Conservation (phyloP, 805 yeast species). For the Starmera caribaea region DNA sequence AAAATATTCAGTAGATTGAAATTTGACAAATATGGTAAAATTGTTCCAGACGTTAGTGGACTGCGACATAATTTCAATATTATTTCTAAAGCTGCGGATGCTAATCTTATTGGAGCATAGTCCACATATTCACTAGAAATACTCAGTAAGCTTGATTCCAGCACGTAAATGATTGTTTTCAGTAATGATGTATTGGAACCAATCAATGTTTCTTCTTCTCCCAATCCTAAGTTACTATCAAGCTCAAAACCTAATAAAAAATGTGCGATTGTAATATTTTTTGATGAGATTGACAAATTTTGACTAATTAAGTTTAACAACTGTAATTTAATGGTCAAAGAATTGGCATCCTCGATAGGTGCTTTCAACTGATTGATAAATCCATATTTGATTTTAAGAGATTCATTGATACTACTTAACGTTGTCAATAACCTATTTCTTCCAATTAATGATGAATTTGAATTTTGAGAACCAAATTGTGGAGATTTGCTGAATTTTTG, state of each 20-base stretch:
- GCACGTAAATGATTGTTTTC: slow-evolving; percentile 37
- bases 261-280: slow-evolving; percentile 52
- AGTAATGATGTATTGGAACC: slow-evolving; percentile 47
- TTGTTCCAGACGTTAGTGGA: slow-evolving; percentile 39
- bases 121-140: slow-evolving; percentile 32
- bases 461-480: slow-evolving; percentile 29
- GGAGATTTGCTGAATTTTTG: slow-evolving; percentile 37
- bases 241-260: slow-evolving; percentile 68
- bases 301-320: slow-evolving; percentile 48
- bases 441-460: slow-evolving; percentile 27
- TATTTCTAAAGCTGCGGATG: slow-evolving; percentile 50
- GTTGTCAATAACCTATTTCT: slow-evolving; percentile 60
- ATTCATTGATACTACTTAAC: slow-evolving; percentile 69
- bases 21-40: slow-evolving; percentile 45
- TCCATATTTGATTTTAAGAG: slow-evolving; percentile 60
- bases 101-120: slow-evolving; percentile 48
- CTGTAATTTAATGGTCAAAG: slow-evolving; percentile 41
- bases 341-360: slow-evolving; percentile 26
- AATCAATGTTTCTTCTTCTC: slow-evolving; percentile 40
- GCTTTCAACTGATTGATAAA: slow-evolving; percentile 55
- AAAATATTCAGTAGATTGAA: slow-evolving; percentile 41
- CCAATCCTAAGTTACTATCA: slow-evolving; percentile 39
- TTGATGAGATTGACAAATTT: slow-evolving; percentile 34
- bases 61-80: slow-evolving; percentile 53
- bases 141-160: slow-evolving; percentile 37